Evolutionary conservation across 352 stramenopile species (phyloP).

Genomic region (Elongisporangium senticosum): DNA sequence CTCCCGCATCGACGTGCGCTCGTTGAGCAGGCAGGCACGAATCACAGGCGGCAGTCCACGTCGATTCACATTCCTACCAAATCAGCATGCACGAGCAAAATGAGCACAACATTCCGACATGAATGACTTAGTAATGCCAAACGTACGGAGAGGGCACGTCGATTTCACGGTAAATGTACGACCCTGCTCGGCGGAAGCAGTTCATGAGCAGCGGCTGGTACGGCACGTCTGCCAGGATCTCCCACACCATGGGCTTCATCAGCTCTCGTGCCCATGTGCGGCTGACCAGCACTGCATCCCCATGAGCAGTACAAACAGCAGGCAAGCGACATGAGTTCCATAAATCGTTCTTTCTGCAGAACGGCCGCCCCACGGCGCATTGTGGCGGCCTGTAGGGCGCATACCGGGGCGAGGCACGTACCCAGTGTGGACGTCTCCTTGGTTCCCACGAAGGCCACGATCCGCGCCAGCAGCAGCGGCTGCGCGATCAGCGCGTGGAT

Average conservation of each 20-base stretch:
- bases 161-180: conserved; percentile 84
- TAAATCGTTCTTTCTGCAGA: background rate
- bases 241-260: conserved; percentile 79
- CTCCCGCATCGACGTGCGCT: conserved; percentile 81
- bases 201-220: conserved; percentile 72
- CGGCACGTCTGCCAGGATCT: conserved; percentile 73
- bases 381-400: background rate
- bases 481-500: conserved; percentile 47
- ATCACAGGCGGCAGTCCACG: conserved; percentile 80
- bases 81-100: conserved; percentile 8
- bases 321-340: background rate
- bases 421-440: conserved; percentile 46
- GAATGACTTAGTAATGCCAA: conserved; percentile 3
- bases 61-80: conserved; percentile 78
- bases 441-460: conserved; percentile 61
- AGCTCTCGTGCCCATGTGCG: conserved; percentile 72
- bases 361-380: background rate
- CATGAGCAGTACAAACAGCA: conserved; percentile 8
- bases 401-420: conserved; percentile 13
- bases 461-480: conserved; percentile 45
- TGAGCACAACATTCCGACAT: background rate
- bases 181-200: conserved; percentile 78
- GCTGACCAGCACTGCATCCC: conserved; percentile 52
- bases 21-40: conserved; percentile 73
- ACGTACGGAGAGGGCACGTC: conserved; percentile 81